Percentiles rank a stretch among this genome's conserved stretches.
Conservation (phyloP, 139 green algal species). For the Coelastrella sp. region DNA sequence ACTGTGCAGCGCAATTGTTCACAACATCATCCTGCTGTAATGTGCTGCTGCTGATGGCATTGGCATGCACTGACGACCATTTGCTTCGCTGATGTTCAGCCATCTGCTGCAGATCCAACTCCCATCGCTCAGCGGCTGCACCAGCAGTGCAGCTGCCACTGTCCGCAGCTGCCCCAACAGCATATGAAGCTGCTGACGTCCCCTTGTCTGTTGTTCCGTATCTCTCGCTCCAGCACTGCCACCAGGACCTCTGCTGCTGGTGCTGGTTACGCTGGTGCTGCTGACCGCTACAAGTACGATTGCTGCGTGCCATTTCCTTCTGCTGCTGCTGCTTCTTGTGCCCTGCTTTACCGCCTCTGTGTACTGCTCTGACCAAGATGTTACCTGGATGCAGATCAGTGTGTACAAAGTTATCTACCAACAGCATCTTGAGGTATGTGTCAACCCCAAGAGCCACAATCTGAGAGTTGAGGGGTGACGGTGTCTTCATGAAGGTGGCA, state of each 20-base stretch:
- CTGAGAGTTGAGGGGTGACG: conserved; percentile 66
- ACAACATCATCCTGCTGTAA: too few relatives aligned
- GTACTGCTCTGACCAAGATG: conserved; percentile 67
- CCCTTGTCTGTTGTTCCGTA: too few relatives aligned
- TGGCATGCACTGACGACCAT: not conserved
- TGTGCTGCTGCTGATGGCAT: too few relatives aligned
- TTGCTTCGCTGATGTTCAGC: conserved; percentile 47
- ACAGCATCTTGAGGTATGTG: conserved; percentile 94
- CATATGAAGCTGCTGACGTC: too few relatives aligned
- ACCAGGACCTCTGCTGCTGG: not conserved
- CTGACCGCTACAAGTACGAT: too few relatives aligned
- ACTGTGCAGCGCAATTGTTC: too few relatives aligned
- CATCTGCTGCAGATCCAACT: conserved; percentile 37
- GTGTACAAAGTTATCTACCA: conserved; percentile 94
- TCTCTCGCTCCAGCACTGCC: not conserved
- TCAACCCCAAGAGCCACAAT: conserved; percentile 86
- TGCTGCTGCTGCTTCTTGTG: conserved; percentile 3
- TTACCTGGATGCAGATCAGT: conserved; percentile 82
- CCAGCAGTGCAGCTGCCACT: not conserved
- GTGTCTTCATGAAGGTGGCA: conserved; percentile 69
- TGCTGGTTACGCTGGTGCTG: conserved; percentile 1
- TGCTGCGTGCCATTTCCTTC: not conserved
- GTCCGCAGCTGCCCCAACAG: too few relatives aligned
- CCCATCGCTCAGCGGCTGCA: not conserved
- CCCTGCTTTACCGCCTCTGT: not conserved